Conservation (phyloP, 176 grass and related monocot species). For the Avena insularis region DNA sequence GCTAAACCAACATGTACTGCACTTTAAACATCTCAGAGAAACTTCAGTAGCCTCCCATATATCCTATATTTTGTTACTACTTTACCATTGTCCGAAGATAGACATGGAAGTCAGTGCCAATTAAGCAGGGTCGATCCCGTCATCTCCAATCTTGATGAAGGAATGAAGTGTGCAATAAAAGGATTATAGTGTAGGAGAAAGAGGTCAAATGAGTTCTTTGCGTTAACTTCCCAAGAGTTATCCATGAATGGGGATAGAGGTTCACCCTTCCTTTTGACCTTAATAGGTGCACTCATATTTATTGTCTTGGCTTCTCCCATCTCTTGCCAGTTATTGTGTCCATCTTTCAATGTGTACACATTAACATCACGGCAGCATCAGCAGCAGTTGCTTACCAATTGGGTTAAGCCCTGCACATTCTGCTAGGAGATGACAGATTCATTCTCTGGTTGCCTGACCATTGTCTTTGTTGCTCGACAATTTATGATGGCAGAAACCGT, state of each 20-base stretch:
- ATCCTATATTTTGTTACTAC: background rate
- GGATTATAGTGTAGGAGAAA: background rate
- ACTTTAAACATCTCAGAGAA: constrained; percentile 29
- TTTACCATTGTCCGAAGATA: background rate
- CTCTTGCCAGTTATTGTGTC: background rate
- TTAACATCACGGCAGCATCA: background rate
- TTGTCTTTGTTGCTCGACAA: background rate
- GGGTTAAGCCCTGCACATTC: background rate
- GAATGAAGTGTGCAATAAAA: background rate
- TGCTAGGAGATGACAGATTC: background rate
- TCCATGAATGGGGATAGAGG: background rate
- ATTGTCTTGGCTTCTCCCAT: constrained; percentile 10
- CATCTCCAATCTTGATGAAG: background rate
- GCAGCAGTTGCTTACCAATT: background rate
- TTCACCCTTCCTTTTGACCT: background rate
- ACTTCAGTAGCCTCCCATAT: background rate
- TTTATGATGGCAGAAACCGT: background rate
- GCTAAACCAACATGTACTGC: background rate
- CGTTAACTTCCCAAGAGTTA: background rate
- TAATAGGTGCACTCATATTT: constrained; percentile 1
- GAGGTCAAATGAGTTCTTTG: background rate
- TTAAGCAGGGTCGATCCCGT: background rate
- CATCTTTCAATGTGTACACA: background rate
- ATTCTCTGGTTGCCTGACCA: background rate
- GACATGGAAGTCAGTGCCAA: background rate